These are phyloP conservation scores for Bolboschoenus planiculmis DNA, from an alignment of 176 grass and related monocot species.

Conservation along the genomic window DNA sequence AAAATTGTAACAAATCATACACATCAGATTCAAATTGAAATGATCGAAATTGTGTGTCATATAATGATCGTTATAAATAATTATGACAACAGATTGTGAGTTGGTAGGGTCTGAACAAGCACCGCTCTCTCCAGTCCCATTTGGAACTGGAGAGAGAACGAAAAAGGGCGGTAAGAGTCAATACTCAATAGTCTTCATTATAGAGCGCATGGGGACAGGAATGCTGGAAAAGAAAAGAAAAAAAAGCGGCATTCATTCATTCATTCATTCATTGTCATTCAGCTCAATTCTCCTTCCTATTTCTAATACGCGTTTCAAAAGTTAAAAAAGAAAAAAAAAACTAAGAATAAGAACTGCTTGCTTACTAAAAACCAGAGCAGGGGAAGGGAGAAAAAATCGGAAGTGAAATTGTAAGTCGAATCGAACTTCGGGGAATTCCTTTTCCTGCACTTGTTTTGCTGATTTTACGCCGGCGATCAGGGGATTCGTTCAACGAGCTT, in stretches of 20 bases:
- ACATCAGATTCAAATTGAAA: too few species aligned
- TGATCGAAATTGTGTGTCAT: too few species aligned
- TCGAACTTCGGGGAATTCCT: neutral
- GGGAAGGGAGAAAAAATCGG: neutral
- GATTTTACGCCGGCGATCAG: slow-evolving; percentile 10
- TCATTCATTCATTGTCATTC: neutral
- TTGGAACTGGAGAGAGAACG: neutral
- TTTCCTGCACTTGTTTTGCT: neutral
- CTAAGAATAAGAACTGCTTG: neutral
- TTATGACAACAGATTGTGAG: too few species aligned
- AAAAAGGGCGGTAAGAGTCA: slow-evolving; percentile 28
- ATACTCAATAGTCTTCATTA: slow-evolving; percentile 26
- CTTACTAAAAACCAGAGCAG: neutral
- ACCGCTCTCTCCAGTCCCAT: neutral
- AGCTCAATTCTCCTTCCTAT: neutral
- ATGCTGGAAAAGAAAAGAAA: slow-evolving; percentile 1
- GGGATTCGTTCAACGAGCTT: neutral
- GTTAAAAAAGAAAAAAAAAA: neutral
- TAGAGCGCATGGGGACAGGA: slow-evolving; percentile 22
- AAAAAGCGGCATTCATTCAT: neutral
- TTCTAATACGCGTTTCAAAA: slow-evolving; percentile 12
- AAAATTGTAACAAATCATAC: too few species aligned
- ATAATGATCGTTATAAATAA: too few species aligned
- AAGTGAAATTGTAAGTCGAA: neutral
- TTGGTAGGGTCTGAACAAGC: too few species aligned